Evolutionary conservation across 805 yeast genomes (phyloP).

Genomic region (Ogataea philodendri): DNA sequence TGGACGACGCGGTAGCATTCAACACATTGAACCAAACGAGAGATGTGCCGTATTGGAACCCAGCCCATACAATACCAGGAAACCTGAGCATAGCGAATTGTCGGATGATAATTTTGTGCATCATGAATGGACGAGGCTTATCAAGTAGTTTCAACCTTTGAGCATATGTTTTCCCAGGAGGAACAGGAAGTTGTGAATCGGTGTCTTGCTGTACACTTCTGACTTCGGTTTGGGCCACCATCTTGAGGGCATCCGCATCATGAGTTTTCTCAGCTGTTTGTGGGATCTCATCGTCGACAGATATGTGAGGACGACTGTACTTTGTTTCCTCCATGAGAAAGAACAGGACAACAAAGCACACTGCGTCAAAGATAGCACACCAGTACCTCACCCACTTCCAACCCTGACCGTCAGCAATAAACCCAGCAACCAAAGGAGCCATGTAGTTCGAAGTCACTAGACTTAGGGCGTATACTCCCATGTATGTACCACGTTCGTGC

Average conservation of each 20-base stretch:
- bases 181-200: no score
- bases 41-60: slow-evolving; percentile 49
- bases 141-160: slow-evolving; percentile 23
- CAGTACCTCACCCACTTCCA: slow-evolving; percentile 55
- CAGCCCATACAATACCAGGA: slow-evolving; percentile 52
- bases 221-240: no score
- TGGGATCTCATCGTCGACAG: slow-evolving; percentile 6
- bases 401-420: slow-evolving; percentile 47
- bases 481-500: slow-evolving; percentile 47
- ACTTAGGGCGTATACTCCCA: slow-evolving; percentile 52
- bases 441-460: slow-evolving; percentile 52
- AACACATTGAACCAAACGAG: slow-evolving; percentile 48
- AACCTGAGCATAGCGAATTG: slow-evolving; percentile 24
- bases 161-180: no score
- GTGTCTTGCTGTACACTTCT: no score
- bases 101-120: slow-evolving; percentile 33
- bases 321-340: slow-evolving; percentile 57
- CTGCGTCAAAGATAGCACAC: slow-evolving; percentile 46
- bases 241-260: no score
- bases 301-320: slow-evolving; percentile 31
- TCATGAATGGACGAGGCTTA: slow-evolving; percentile 44
- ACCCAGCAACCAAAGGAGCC: slow-evolving; percentile 61
- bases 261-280: no score
- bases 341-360: slow-evolving; percentile 38
- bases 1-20: slow-evolving; percentile 47